Evolutionary conservation across 2,329 filamentous ascomycete species (phyloP), one percentile per base, ranked within the genome.

Genomic region (Paramyrothecium roridum): DNA sequence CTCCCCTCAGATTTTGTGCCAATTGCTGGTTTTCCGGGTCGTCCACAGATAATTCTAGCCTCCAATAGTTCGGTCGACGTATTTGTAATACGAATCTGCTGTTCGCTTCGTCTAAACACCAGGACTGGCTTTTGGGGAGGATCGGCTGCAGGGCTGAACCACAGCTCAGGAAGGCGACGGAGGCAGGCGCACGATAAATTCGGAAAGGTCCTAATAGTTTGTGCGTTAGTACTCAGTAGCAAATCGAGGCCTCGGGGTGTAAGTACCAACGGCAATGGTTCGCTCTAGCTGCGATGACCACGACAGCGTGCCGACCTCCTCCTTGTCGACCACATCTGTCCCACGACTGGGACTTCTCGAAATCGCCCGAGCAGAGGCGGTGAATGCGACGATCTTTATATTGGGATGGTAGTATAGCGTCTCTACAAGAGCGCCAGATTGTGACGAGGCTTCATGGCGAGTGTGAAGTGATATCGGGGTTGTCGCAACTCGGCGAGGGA

Each of bases 121-220:
- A 97, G 68, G 90, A 96, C 72, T 96, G 92, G 56, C 91, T 96
- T 70, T 91, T 91, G 22, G 90, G 91, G 52, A 97, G 76, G 59
- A 97, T 95, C 12, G 93, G 89, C 65, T 95, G 90, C 19, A 96
- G 80, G 17, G 93, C 87, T 54, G 85, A 86, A 57, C 90, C 90
- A 60, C 91, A 96, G 71, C 89, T 93, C 11, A 97, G 80, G 65
- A 96, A 97, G 13, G 91, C 90, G 17, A 95, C 90, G 11, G 91
- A 91, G 20, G 91, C 90, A 8, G 90, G 89, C 34, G 95, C 89
- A 64, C 90, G 87, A 69, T 97, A 96, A 59, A 97, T 91, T 59
- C 88, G 84, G 57, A 97, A 81, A 1, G 86, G 82, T 2, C 91
- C 92, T 84, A 19, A 13, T 52, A 30, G 37, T 50, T 48, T 21